Conservation (phyloP, 805 yeast species). For the Hanseniaspora lachancei region DNA sequence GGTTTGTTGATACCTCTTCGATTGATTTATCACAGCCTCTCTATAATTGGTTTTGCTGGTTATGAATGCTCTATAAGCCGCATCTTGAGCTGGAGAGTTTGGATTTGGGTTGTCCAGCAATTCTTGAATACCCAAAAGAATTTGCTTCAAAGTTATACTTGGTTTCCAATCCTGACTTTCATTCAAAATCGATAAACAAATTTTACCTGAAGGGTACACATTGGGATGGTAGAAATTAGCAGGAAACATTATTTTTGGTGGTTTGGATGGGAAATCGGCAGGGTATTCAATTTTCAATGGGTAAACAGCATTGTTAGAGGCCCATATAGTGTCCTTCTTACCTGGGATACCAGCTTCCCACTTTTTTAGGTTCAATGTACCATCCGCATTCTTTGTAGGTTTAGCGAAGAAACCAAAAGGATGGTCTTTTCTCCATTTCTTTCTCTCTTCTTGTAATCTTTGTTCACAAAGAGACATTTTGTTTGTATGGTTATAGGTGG, state of each 20-base stretch:
- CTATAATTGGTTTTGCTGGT: conserved; percentile 59
- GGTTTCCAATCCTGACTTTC: conserved; percentile 98
- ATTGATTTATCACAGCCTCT: conserved; percentile 68
- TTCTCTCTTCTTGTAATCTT: conserved; percentile 86
- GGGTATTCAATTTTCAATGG: conserved; percentile 76
- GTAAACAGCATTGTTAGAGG: conserved; percentile 58
- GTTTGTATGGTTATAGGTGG: not conserved
- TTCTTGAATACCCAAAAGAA: conserved; percentile 85
- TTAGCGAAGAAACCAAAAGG: conserved; percentile 96
- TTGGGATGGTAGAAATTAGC: conserved; percentile 91
- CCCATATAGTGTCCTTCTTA: conserved; percentile 70
- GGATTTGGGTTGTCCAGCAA: conserved; percentile 83
- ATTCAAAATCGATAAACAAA: conserved; percentile 81
- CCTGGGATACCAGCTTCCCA: conserved; percentile 99
- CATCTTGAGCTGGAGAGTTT: conserved; percentile 92
- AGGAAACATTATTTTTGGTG: conserved; percentile 87
- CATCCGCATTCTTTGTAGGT: conserved; percentile 69
- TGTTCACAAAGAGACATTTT: conserved; percentile 47
- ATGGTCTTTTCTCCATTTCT: conserved; percentile 96
- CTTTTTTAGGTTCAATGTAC: conserved; percentile 64
- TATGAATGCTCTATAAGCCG: conserved; percentile 80
- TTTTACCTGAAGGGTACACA: conserved; percentile 93
- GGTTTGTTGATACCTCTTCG: conserved; percentile 46
- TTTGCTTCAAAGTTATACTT: conserved; percentile 80
- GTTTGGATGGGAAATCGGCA: conserved; percentile 89